These are phyloP conservation scores for Cryptosporidium sp. DNA, from an alignment of 169 alveolate genomes.

Conservation along the genomic window DNA sequence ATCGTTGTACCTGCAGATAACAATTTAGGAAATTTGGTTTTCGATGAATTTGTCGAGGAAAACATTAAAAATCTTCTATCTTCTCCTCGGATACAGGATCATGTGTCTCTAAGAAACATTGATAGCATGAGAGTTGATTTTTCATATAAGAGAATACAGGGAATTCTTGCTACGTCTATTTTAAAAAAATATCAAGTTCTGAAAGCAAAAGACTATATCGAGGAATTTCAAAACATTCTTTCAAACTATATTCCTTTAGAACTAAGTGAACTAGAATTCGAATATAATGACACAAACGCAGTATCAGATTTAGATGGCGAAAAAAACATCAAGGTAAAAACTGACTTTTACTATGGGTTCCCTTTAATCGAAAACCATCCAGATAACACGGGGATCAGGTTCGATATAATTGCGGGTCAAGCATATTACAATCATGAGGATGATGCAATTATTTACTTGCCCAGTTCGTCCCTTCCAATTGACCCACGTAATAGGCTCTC, in stretches of 20 bases:
- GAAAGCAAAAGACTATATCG: conserved; percentile 36
- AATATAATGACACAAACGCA: background rate
- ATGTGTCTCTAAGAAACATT: background rate
- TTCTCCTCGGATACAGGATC: conserved; percentile 4
- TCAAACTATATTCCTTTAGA: conserved; percentile 56
- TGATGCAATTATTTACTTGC: conserved; percentile 50
- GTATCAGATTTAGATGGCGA: background rate
- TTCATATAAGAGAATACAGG: conserved; percentile 60
- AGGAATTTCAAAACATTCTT: conserved; percentile 20
- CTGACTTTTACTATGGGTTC: conserved; percentile 37
- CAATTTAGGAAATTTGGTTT: background rate
- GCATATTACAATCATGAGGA: conserved; percentile 61
- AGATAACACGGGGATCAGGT: conserved; percentile 50
- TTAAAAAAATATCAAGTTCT: conserved; percentile 1
- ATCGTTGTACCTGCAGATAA: background rate
- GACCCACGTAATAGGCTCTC: conserved; percentile 68
- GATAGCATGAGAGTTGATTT: background rate
- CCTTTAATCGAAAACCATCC: conserved; percentile 65
- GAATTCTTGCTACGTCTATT: conserved; percentile 13
- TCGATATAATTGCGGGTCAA: conserved; percentile 45
- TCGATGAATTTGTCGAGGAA: background rate
- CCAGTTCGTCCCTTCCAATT: conserved; percentile 39
- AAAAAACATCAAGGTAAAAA: background rate
- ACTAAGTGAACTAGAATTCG: conserved; percentile 43
- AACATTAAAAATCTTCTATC: background rate